Evolutionary conservation across 176 grass and related monocot genomes (phyloP), one percentile per base, ranked within the genome.

Genomic region (Triticum turgidum): DNA sequence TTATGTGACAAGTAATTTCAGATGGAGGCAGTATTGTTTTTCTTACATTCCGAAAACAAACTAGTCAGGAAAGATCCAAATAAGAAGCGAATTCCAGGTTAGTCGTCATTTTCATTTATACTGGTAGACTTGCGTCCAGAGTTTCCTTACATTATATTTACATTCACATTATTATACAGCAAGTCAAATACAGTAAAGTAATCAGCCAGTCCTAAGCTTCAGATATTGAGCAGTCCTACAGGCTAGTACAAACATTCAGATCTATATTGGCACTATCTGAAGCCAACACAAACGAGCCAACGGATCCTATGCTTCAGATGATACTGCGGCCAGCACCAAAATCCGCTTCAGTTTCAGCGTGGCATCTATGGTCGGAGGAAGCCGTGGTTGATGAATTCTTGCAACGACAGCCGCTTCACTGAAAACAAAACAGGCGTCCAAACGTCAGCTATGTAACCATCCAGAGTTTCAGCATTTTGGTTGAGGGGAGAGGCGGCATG

Each of bases 361-460:
- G 9, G 6, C 65, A 56, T 6, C 22, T 81, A 78, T 10, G 62
- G 8, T 24, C 65, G 1, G 33, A 90, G 76, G 58, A 90, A 87
- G 30, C 56, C 12, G 6, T 90, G 84, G 84, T 73, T 25, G 4
- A 87, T 45, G 74, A 90, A 87, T 22, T 90, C 89, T 87, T 87
- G 84, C 73, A 87, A 29, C 1, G 89, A 83, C 41, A 90, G 1
- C 1, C 89, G 82, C 18, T 79, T 73, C 56, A 10, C 89, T 87
- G 73, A 58, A 79, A 87, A 5, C 35, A 65, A 79, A 87, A 5
- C 35, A 65, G 24, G 4, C 38, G 1, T 18, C 0, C 1, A 6
- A 5, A 3, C 33, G 61, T 90, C 52, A 86, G 51, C 29, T 22
- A 44, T 21, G 2, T 14, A 3, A 2, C 8, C 4, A 25, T 73